Percentiles rank a stretch among this genome's conserved stretches.
phyloP scores from a whole-genome alignment of 768 basidiomycete genomes.

The Suillus spraguei region DNA sequence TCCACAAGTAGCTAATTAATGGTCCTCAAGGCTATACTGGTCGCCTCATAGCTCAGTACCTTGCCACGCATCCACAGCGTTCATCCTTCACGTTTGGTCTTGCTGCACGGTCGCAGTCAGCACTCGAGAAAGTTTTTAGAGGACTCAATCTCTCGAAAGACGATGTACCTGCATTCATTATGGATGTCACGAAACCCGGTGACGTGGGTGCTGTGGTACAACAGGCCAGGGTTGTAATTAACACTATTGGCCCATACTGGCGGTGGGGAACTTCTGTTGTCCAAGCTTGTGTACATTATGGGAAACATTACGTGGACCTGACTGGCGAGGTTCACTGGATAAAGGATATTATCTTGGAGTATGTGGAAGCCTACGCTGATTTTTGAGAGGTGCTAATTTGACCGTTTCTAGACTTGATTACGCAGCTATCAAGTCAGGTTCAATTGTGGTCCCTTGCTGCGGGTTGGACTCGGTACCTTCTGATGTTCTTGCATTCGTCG shows the following conservation, averaged over 20 bases:
- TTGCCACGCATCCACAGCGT: slow-evolving; percentile 63
- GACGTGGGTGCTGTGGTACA: slow-evolving; percentile 62
- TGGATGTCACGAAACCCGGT: slow-evolving; percentile 59
- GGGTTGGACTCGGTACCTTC: slow-evolving; percentile 81
- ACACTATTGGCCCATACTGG: slow-evolving; percentile 77
- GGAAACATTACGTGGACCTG: slow-evolving; percentile 86
- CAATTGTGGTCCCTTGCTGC: slow-evolving; percentile 79
- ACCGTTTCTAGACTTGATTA: slow-evolving; percentile 61
- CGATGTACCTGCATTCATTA: slow-evolving; percentile 47
- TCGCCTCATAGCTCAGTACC: slow-evolving; percentile 65
- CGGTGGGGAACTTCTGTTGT: slow-evolving; percentile 75
- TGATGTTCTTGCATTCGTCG: slow-evolving; percentile 68
- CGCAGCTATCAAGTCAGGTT: slow-evolving; percentile 64
- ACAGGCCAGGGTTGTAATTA: slow-evolving; percentile 68
- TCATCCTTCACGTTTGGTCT: slow-evolving; percentile 64
- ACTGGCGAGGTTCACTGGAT: slow-evolving; percentile 76
- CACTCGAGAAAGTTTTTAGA: slow-evolving; percentile 54
- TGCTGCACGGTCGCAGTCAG: slow-evolving; percentile 67
- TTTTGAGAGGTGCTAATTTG: slow-evolving; percentile 15
- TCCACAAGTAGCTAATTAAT: neutral
- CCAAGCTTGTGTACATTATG: slow-evolving; percentile 72
- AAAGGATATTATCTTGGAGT: slow-evolving; percentile 60
- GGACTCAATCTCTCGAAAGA: slow-evolving; percentile 43
- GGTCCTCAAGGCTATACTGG: slow-evolving; percentile 62
- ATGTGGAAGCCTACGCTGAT: slow-evolving; percentile 27